Conservation (phyloP, 2,329 filamentous ascomycete species). For the Pseudogymnoascus sp. region DNA sequence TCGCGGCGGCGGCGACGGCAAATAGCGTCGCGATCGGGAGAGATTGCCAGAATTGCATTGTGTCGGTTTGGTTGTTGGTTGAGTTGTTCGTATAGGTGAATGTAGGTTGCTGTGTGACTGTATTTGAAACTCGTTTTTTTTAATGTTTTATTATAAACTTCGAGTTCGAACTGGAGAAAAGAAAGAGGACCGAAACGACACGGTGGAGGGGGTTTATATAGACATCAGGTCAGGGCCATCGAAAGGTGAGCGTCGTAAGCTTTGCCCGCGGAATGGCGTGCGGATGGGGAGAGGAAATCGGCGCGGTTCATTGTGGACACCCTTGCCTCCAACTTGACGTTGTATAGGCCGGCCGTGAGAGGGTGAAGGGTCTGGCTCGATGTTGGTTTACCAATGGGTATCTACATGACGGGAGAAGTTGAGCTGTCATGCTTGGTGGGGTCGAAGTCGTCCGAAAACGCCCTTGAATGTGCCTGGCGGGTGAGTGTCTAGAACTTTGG, state of each 20-base stretch:
- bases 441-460: background rate
- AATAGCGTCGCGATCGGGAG: constrained; percentile 39
- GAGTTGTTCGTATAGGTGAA: background rate
- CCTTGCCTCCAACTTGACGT: constrained; percentile 10
- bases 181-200: background rate
- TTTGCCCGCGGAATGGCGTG: background rate
- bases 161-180: constrained; percentile 10
- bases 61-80: constrained; percentile 27
- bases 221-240: background rate
- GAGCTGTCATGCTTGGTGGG: constrained; percentile 11
- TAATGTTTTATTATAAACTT: background rate
- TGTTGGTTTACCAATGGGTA: constrained; percentile 7
- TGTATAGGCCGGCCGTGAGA: background rate
- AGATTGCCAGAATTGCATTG: constrained; percentile 47
- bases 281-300: background rate
- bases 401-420: constrained; percentile 9
- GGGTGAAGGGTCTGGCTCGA: background rate
- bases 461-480: background rate
- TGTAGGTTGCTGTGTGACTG: constrained; percentile 3
- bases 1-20: constrained; percentile 40
- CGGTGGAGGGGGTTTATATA: constrained; percentile 6
- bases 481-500: constrained; percentile 8
- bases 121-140: constrained; percentile 2
- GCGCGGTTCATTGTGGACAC: constrained; percentile 6
- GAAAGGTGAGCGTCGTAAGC: constrained; percentile 8